Base-by-base conservation (phyloP, 2,329 filamentous ascomycete species). In the Fusarium scirpi region DNA sequence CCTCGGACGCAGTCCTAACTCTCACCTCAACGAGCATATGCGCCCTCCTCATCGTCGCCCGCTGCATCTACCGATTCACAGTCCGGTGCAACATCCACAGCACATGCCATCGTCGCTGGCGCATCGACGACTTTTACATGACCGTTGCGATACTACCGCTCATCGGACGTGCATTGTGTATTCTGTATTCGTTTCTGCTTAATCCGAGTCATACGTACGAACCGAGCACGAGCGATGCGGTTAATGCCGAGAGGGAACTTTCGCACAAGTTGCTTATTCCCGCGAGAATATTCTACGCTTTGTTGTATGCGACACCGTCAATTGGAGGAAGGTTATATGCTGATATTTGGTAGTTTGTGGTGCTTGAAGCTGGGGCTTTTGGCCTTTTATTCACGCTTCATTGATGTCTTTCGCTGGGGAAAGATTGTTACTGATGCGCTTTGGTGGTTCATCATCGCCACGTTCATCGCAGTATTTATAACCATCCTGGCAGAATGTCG, bases 121-220 rank as follows among this genome's bases (percentile, higher is more conserved):
- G 76, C 62, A 67, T 69, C 66, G 77, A 78, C 62, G 77, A 78
- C 49, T 71, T 76, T 32, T 78, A 77, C 70, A 78, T 78, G 75
- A 76, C 75, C 18, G 65, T 78, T 10, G 76, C 77, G 7, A 67
- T 78, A 8, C 45, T 78, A 1, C 77, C 77, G 16, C 76, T 78
- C 20, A 57, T 76, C 60, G 76, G 63, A 7, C 76, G 77, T 22
- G 73, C 76, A 1, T 15, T 65, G 13, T 74, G 73, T 43, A 78
- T 78, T 47, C 18, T 64, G 3, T 9, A 66, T 8, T 74, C 68
- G 30, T 78, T 77, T 44, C 13, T 53, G 6, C 75, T 78, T 32
- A 76, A 78, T 45, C 76, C 76, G 24, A 47, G 27, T 18, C 77
- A 78, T 43, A 70, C 71, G 6, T 71, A 71, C n/a, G 45, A 65